Evolutionary conservation across 768 basidiomycete genomes (phyloP), one percentile per base, ranked within the genome.

Genomic region (Boletales sp.): DNA sequence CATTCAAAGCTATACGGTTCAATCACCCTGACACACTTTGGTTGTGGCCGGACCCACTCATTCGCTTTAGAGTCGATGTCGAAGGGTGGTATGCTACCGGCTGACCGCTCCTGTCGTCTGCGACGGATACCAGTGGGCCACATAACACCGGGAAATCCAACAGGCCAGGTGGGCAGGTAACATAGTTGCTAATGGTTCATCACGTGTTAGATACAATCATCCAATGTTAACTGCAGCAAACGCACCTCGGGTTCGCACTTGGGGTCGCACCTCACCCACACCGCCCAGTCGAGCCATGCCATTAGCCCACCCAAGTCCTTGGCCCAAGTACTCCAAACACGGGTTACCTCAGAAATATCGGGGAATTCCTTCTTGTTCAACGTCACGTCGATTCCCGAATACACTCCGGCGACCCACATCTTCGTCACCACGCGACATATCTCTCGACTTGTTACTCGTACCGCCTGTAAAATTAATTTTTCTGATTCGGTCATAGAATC

Each of bases 211-310:
- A 21, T 21, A 21, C 2, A 50, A 11, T 29, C 29, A 17, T 14
- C 14, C 14, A 13, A 12, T 18, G 13, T 32, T 15, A 24, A 38
- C 17, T 8, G 5, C 13, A 5, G 30, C 14, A 21, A n/a, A 66
- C 72, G 2, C 45, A 80, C 79, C 67, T 79, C 73, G 21, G 63
- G 62, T 6, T 57, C 58, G 62, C 81, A 82, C 0, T 57, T 69
- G 24, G 79, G 78, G 2, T 59, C 60, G 46, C 80, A 81, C 38
- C 65, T 75, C 3, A 73, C 54, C 79, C 80, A 82, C 8, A 70
- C 59, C 35, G 63, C 71, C 80, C 80, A 82, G 51, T 76, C 80
- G 0, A 82, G 61, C 80, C 80, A 81, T 0, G 34, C 40, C 71
- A 80, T 76, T 18, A 82, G 55, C 3, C 43, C 51, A 8, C 65